Percentiles rank a stretch among this genome's conserved stretches.
Conservation (phyloP, 495 filamentous ascomycete genomes). For the Astrothelium macrocarpum region DNA sequence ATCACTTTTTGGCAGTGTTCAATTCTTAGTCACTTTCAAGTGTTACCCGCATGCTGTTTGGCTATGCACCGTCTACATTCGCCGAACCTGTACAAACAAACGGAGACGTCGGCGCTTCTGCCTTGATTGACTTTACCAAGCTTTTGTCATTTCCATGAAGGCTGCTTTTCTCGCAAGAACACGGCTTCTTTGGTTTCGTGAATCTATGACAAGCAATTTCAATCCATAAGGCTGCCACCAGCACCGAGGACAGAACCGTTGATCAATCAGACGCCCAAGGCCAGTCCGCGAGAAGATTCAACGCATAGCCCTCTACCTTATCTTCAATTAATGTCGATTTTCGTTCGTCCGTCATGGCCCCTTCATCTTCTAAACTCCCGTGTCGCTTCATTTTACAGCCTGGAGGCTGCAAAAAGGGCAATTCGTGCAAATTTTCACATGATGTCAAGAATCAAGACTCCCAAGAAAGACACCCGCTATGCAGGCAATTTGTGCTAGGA, state of each 20-base stretch:
- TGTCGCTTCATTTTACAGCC: constrained; percentile 1
- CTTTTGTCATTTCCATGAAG: no score
- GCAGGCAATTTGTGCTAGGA: constrained; percentile 1
- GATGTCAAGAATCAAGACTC: not conserved
- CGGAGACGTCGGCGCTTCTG: not conserved
- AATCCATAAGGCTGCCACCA: no score
- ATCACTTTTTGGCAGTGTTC: not conserved
- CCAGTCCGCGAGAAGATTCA: no score
- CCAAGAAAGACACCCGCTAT: not conserved
- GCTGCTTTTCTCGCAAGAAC: no score
- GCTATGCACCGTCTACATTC: not conserved
- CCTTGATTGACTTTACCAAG: not conserved
- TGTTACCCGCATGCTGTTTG: not conserved
- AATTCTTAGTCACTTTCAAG: not conserved
- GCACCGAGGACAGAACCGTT: no score
- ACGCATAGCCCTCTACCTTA: no score
- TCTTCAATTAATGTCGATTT: no score
- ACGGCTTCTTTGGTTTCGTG: no score
- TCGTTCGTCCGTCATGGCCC: no score
- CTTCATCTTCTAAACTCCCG: not conserved
- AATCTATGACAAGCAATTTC: no score
- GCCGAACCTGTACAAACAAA: not conserved
- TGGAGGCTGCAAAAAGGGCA: constrained; percentile 3
- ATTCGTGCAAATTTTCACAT: constrained; percentile 5
- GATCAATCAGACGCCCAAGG: no score